These are phyloP conservation scores for Lipomyces orientalis DNA, from an alignment of 805 yeast genomes.

Conservation along the genomic window DNA sequence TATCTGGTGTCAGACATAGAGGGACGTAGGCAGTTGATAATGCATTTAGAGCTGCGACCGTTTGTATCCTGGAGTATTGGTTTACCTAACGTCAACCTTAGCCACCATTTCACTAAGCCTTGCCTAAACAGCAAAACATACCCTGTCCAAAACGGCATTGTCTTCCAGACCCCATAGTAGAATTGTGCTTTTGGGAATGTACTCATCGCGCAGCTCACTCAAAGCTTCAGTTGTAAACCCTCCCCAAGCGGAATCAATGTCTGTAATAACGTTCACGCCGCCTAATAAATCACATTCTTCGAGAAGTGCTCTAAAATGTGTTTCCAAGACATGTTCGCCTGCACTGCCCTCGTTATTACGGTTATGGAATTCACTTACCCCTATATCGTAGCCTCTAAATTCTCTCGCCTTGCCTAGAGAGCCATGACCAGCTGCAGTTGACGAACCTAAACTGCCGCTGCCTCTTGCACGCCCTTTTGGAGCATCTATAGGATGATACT, in stretches of 20 bases:
- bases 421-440: not conserved
- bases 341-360: slow-evolving; percentile 43
- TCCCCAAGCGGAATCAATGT: slow-evolving; percentile 83
- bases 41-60: slow-evolving; percentile 22
- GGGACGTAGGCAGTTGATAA: slow-evolving; percentile 37
- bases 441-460: slow-evolving; percentile 8
- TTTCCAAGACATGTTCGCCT: slow-evolving; percentile 60
- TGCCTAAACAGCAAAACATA: not conserved
- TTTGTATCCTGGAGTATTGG: slow-evolving; percentile 22
- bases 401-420: slow-evolving; percentile 4
- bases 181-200: slow-evolving; percentile 55
- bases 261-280: slow-evolving; percentile 74
- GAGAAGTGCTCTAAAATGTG: slow-evolving; percentile 61
- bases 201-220: slow-evolving; percentile 70
- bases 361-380: slow-evolving; percentile 62
- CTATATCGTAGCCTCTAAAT: slow-evolving; percentile 52
- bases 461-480: slow-evolving; percentile 48
- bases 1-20: slow-evolving; percentile 18
- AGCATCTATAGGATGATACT: slow-evolving; percentile 49
- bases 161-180: slow-evolving; percentile 56
- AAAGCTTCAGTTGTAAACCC: slow-evolving; percentile 66
- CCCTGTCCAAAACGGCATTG: slow-evolving; percentile 10
- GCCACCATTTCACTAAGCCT: not conserved
- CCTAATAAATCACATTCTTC: slow-evolving; percentile 78
- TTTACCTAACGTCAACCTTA: not conserved